phyloP scores from a whole-genome alignment of 129 eudicot genomes.

The Centrapalus pauciflorus region DNA sequence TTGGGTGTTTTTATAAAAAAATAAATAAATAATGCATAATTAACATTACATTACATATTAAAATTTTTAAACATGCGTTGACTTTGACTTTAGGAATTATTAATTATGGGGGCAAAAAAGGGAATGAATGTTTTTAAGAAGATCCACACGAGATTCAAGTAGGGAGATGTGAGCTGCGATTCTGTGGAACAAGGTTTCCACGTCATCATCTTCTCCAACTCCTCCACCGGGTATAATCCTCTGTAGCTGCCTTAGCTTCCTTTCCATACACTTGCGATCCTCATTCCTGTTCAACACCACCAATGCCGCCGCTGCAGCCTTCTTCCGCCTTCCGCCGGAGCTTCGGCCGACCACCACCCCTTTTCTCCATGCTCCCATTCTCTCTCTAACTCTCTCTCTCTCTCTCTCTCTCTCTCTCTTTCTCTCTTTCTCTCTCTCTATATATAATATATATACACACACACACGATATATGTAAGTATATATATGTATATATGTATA shows the following conservation, averaged over 20 bases:
- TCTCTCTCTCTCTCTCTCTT: neutral
- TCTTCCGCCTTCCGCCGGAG: slow-evolving; percentile 12
- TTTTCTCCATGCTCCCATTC: slow-evolving; percentile 27
- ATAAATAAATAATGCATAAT: neutral
- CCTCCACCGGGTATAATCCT: slow-evolving; percentile 29
- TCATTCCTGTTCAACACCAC: slow-evolving; percentile 11
- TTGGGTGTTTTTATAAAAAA: neutral
- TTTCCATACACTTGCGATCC: slow-evolving; percentile 20
- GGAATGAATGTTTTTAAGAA: slow-evolving; percentile 26
- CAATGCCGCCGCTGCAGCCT: slow-evolving; percentile 5
- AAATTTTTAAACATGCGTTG: neutral
- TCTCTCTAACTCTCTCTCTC: neutral
- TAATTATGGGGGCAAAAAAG: neutral
- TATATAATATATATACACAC: too few relatives aligned
- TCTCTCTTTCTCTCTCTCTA: neutral
- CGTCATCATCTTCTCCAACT: neutral
- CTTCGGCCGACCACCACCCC: slow-evolving; percentile 32
- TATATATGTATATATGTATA: neutral
- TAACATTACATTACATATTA: neutral
- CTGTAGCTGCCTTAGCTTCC: slow-evolving; percentile 26
- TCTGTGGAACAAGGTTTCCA: slow-evolving; percentile 28
- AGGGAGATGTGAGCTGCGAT: slow-evolving; percentile 25
- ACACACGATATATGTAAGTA: too few relatives aligned
- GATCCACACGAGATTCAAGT: slow-evolving; percentile 26
- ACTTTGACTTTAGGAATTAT: neutral